Conservation (phyloP, 2,329 filamentous ascomycete genomes). For the Hypocrella siamensis region DNA sequence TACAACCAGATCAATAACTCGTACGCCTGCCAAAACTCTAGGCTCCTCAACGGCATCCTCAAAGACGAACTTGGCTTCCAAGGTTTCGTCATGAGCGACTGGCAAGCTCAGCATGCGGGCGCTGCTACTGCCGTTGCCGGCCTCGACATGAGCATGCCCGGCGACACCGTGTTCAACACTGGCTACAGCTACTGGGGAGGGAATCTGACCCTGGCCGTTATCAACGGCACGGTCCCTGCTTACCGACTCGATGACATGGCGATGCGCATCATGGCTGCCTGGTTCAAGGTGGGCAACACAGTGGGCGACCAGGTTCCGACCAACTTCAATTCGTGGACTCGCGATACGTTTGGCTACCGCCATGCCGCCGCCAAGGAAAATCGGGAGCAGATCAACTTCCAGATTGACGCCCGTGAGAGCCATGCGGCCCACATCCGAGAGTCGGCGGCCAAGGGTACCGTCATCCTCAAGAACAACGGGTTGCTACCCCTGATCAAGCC, state of each 20-base stretch:
- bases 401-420: constrained; percentile 67
- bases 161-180: constrained; percentile 62
- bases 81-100: constrained; percentile 69
- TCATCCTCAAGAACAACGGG: constrained; percentile 76
- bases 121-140: constrained; percentile 53
- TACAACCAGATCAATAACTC: constrained; percentile 73
- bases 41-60: constrained; percentile 57
- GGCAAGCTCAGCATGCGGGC: constrained; percentile 59
- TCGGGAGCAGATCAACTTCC: constrained; percentile 57
- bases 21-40: constrained; percentile 66
- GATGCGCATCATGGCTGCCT: constrained; percentile 61
- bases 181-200: constrained; percentile 66
- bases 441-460: constrained; percentile 63
- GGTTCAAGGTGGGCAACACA: constrained; percentile 48
- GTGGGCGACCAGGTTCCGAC: constrained; percentile 33
- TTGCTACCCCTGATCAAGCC: constrained; percentile 66
- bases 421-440: constrained; percentile 62
- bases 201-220: constrained; percentile 73
- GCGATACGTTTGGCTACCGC: constrained; percentile 55
- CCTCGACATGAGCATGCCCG: constrained; percentile 80
- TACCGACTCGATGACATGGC: constrained; percentile 88
- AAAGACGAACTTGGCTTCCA: constrained; percentile 73
- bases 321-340: constrained; percentile 84
- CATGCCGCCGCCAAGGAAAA: constrained; percentile 48
- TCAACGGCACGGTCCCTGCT: constrained; percentile 79